A percentile compares a stretch with the other conserved stretches of the same genome.
phyloP scores from a whole-genome alignment of 2,329 filamentous ascomycete genomes.

The Fusarium nisikadoi region DNA sequence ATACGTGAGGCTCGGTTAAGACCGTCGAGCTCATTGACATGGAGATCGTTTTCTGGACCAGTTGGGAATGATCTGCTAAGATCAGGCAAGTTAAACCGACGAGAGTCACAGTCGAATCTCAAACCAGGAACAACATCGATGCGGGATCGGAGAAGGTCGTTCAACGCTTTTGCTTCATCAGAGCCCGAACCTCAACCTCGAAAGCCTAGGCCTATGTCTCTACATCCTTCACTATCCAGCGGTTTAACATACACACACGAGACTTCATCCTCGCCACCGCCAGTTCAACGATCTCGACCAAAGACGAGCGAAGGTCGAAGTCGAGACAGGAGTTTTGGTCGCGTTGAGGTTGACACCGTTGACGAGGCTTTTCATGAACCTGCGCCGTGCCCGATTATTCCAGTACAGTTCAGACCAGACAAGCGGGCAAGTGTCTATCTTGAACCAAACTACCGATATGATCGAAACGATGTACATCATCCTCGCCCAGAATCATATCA shows the following conservation, averaged over 20 bases:
- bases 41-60: constrained; percentile 34
- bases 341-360: constrained; percentile 33
- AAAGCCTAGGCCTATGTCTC: constrained; percentile 38
- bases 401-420: constrained; percentile 22
- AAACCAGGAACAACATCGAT: not conserved
- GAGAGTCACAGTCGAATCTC: constrained; percentile 6
- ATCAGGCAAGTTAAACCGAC: constrained; percentile 9
- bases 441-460: not conserved
- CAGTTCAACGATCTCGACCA: constrained; percentile 28
- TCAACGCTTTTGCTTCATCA: constrained; percentile 35
- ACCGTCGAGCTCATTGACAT: constrained; percentile 26
- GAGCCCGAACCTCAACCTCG: constrained; percentile 2
- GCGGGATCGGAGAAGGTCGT: constrained; percentile 36
- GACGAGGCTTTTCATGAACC: constrained; percentile 27
- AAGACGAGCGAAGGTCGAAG: constrained; percentile 32
- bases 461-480: not conserved
- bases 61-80: constrained; percentile 5
- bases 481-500: constrained; percentile 26
- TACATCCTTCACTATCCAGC: constrained; percentile 36
- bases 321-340: constrained; percentile 18
- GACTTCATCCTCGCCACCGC: constrained; percentile 20
- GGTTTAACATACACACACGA: constrained; percentile 23
- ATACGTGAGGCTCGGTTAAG: constrained; percentile 22
- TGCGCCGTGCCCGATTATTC: constrained; percentile 38
- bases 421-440: constrained; percentile 17